Evolutionary conservation across 306 rosid genomes (phyloP).

Genomic region (Corylus heterophylla): DNA sequence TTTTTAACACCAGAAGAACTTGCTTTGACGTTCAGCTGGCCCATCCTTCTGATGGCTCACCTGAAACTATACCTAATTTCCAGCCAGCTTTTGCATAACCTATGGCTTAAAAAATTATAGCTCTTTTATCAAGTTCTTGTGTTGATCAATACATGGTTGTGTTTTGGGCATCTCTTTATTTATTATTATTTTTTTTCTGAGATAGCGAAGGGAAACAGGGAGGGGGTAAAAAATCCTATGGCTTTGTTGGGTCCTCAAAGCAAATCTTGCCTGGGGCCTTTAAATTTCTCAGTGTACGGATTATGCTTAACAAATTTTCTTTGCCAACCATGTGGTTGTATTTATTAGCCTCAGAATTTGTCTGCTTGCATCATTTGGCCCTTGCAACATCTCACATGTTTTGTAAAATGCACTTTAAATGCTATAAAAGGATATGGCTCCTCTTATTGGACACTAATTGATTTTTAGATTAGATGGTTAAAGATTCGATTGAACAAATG

Average conservation of each 20-base stretch:
- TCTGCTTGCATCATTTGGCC: neutral
- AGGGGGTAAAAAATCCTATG: too few relatives aligned
- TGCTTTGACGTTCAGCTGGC: neutral
- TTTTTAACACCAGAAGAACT: too few relatives aligned
- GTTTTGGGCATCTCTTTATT: neutral
- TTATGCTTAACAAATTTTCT: neutral
- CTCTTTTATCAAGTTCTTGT: neutral
- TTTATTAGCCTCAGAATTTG: neutral
- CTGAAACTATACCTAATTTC: neutral
- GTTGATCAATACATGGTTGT: neutral
- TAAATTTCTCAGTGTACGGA: neutral
- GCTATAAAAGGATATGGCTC: too few relatives aligned
- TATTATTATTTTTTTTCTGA: too few relatives aligned
- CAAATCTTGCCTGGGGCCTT: neutral
- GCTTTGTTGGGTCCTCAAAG: neutral
- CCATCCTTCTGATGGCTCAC: too few relatives aligned
- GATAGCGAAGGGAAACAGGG: too few relatives aligned
- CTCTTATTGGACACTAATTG: too few relatives aligned
- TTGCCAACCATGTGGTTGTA: slow-evolving; percentile 7
- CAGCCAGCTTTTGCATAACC: neutral
- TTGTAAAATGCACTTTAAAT: too few relatives aligned
- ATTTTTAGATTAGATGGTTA: too few relatives aligned
- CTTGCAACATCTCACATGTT: neutral
- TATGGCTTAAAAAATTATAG: too few relatives aligned
- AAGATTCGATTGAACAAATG: too few relatives aligned